Conservation (phyloP, 2,329 filamentous ascomycete species). For the Talaromyces marneffei region DNA sequence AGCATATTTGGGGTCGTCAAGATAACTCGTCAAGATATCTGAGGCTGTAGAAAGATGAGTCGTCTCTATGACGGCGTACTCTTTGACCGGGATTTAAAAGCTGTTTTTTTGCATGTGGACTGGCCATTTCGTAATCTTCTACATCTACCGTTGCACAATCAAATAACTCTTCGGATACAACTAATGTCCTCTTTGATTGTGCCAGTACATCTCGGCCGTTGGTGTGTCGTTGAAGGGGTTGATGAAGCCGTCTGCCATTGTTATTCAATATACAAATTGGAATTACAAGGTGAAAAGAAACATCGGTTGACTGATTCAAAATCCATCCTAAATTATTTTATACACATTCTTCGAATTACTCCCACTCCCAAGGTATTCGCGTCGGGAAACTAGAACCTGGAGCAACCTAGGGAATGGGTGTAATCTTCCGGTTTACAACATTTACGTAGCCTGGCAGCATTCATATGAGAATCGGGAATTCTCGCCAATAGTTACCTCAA, state of each 20-base stretch:
- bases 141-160: not conserved
- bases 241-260: not conserved
- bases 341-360: not conserved
- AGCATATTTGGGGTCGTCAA: not conserved
- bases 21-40: not conserved
- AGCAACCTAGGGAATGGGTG: not conserved
- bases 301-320: not conserved
- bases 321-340: not conserved
- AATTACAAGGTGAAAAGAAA: not conserved
- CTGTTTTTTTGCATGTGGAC: not conserved
- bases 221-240: not conserved
- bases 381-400: not conserved
- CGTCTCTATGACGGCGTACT: not conserved
- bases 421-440: not conserved
- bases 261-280: not conserved
- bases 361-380: not conserved
- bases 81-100: not conserved
- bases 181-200: not conserved
- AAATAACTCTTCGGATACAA: not conserved
- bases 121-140: not conserved
- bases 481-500: too few species aligned
- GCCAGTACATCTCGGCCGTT: slow-evolving; percentile 7
- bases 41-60: not conserved
- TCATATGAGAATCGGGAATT: too few species aligned
- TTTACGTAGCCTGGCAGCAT: too few species aligned